phyloP scores from a whole-genome alignment of 768 basidiomycete species.

The Mycena haematopus region DNA sequence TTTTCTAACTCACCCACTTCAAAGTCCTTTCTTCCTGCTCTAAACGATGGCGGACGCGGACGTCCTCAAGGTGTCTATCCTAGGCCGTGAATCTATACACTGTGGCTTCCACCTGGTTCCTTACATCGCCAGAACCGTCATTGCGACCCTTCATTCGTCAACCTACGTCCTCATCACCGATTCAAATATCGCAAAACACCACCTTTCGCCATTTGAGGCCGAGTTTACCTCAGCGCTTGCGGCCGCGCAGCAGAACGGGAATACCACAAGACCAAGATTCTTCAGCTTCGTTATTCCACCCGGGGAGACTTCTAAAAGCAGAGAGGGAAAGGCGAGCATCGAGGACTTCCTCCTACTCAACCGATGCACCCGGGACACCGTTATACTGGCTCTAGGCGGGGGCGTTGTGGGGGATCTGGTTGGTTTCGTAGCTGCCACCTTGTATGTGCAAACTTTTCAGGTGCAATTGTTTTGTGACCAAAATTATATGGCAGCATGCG shows the following conservation, averaged over 20 bases:
- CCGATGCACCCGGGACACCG: constrained; percentile 91
- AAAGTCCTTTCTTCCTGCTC: neutral
- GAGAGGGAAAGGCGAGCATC: constrained; percentile 90
- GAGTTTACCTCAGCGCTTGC: constrained; percentile 64
- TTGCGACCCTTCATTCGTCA: constrained; percentile 74
- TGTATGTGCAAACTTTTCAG: constrained; percentile 59
- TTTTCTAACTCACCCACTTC: constrained; percentile 13
- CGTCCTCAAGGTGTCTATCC: constrained; percentile 81
- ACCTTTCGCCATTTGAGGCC: constrained; percentile 69
- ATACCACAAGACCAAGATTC: constrained; percentile 61
- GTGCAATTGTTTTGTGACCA: constrained; percentile 13
- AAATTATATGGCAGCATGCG: constrained; percentile 77
- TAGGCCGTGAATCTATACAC: constrained; percentile 87
- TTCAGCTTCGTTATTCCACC: constrained; percentile 82
- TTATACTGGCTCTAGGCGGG: constrained; percentile 92
- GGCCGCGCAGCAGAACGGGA: constrained; percentile 30
- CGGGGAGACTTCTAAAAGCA: constrained; percentile 91
- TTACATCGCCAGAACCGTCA: constrained; percentile 81
- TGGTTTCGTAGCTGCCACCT: constrained; percentile 96
- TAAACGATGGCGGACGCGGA: constrained; percentile 53
- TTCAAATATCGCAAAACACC: constrained; percentile 83
- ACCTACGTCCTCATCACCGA: constrained; percentile 94
- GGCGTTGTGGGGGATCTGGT: constrained; percentile 97
- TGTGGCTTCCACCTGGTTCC: constrained; percentile 92
- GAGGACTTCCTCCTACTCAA: constrained; percentile 92